A percentile compares a stretch with the other conserved stretches of the same genome.
These are phyloP conservation scores for Tausonia pullulans DNA, from an alignment of 1,284 basidiomycete species.

Conservation along the genomic window DNA sequence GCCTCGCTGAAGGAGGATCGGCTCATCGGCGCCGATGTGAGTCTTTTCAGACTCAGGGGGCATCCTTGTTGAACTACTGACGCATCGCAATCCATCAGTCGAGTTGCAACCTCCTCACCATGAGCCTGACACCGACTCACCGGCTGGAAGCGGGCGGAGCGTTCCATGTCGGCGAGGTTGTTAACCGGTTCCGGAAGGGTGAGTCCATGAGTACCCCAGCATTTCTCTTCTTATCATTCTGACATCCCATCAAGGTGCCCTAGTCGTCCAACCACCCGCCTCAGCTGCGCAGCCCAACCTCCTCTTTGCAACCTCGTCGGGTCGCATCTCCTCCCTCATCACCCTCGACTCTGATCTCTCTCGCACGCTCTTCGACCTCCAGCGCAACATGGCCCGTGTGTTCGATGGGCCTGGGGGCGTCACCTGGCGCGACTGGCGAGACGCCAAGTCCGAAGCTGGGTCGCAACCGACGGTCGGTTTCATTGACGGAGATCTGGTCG, in stretches of 20 bases:
- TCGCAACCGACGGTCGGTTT: constrained; percentile 52
- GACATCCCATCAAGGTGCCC: constrained; percentile 2
- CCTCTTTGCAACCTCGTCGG: constrained; percentile 66
- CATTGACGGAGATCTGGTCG: constrained; percentile 69
- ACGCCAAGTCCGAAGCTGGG: constrained; percentile 45
- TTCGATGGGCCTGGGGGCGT: constrained; percentile 48
- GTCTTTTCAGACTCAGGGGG: constrained; percentile 21
- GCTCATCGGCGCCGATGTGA: constrained; percentile 66
- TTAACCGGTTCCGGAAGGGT: constrained; percentile 34
- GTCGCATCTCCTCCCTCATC: constrained; percentile 66
- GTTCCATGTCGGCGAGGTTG: constrained; percentile 38
- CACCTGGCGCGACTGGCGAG: constrained; percentile 56
- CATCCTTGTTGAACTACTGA: too few relatives aligned
- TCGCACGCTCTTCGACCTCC: constrained; percentile 52
- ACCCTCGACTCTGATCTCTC: constrained; percentile 47
- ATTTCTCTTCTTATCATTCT: constrained; percentile 23
- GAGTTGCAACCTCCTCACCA: constrained; percentile 56
- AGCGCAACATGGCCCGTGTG: constrained; percentile 59
- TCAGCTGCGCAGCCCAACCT: constrained; percentile 42
- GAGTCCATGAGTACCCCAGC: constrained; percentile 17
- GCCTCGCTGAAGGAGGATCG: constrained; percentile 33
- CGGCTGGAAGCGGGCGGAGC: constrained; percentile 30
- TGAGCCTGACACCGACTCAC: constrained; percentile 29
- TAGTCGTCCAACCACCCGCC: constrained; percentile 16
- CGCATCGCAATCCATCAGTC: background rate